Evolutionary conservation across 108 stramenopile genomes (phyloP).

Genomic region (Nitzschia sp.): DNA sequence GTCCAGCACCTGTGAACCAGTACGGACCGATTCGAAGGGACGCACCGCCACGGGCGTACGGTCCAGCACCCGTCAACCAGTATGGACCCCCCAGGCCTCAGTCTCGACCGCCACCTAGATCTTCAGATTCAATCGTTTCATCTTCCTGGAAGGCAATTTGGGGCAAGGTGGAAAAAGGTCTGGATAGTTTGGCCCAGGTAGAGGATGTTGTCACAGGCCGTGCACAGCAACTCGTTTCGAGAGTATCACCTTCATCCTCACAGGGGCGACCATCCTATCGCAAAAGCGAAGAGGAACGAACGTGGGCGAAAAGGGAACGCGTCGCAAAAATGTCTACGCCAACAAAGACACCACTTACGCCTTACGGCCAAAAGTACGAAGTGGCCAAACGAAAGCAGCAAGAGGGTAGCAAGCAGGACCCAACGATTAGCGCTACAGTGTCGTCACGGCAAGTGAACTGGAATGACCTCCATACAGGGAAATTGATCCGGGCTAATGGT

Average conservation of each 20-base stretch:
- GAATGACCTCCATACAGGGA: background rate
- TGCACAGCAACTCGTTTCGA: constrained; percentile 31
- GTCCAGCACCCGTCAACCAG: background rate
- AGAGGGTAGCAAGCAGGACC: background rate
- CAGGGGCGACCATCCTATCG: background rate
- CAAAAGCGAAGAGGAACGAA: background rate
- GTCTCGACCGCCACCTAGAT: background rate
- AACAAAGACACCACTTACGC: constrained; percentile 9
- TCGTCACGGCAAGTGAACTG: background rate
- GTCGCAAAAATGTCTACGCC: background rate
- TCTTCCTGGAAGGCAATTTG: constrained; percentile 32
- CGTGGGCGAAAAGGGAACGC: background rate
- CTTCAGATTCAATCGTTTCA: background rate
- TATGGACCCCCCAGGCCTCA: background rate
- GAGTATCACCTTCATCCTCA: constrained; percentile 14
- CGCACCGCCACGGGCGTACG: background rate
- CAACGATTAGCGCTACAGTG: background rate
- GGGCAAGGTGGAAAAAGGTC: constrained; percentile 45
- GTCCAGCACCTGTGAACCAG: too few relatives aligned
- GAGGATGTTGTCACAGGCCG: constrained; percentile 44
- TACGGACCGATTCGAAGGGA: too few relatives aligned
- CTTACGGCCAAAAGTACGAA: constrained; percentile 24
- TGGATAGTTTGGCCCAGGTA: constrained; percentile 50
- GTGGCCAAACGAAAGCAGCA: constrained; percentile 13
- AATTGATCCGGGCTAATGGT: constrained; percentile 36